phyloP scores from a whole-genome alignment of 2,329 filamentous ascomycete genomes.

The Escovopsis sp. region DNA sequence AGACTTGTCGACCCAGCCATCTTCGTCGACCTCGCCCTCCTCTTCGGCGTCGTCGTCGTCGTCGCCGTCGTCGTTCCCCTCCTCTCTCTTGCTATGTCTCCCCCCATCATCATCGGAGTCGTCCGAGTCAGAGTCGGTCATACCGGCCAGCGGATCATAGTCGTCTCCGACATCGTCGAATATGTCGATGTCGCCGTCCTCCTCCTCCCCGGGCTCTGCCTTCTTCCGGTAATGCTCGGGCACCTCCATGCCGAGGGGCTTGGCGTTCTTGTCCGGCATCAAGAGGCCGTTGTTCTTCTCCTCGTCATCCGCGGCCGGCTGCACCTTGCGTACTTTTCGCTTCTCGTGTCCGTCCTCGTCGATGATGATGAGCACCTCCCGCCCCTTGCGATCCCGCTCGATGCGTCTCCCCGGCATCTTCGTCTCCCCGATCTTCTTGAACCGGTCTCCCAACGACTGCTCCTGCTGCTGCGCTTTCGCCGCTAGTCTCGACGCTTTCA shows the following conservation, averaged over 20 bases:
- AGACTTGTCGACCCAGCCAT: slow-evolving; percentile 10
- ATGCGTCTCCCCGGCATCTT: slow-evolving; percentile 40
- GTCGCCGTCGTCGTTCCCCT: slow-evolving; percentile 13
- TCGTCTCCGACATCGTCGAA: slow-evolving; percentile 52
- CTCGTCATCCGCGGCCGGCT: slow-evolving; percentile 18
- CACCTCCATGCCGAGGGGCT: slow-evolving; percentile 50
- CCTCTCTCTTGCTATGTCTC: slow-evolving; percentile 8
- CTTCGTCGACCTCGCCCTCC: slow-evolving; percentile 9
- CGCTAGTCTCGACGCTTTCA: slow-evolving; percentile 47
- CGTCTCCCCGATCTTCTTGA: slow-evolving; percentile 48
- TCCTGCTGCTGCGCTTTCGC: slow-evolving; percentile 38
- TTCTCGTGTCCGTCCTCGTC: slow-evolving; percentile 53
- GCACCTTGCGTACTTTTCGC: slow-evolving; percentile 43
- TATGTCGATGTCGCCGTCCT: slow-evolving; percentile 45
- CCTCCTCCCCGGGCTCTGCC: slow-evolving; percentile 29
- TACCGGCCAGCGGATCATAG: slow-evolving; percentile 49
- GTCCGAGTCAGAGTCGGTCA: slow-evolving; percentile 31
- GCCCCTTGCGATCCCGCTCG: slow-evolving; percentile 43
- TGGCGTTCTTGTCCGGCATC: slow-evolving; percentile 38
- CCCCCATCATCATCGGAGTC: slow-evolving; percentile 21
- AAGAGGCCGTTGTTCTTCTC: slow-evolving; percentile 26
- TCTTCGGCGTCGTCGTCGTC: slow-evolving; percentile 9
- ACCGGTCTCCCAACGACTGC: slow-evolving; percentile 39
- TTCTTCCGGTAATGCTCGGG: slow-evolving; percentile 40
- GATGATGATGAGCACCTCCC: slow-evolving; percentile 48